phyloP scores from a whole-genome alignment of 495 filamentous ascomycete genomes.

The Xylaria intraflava region DNA sequence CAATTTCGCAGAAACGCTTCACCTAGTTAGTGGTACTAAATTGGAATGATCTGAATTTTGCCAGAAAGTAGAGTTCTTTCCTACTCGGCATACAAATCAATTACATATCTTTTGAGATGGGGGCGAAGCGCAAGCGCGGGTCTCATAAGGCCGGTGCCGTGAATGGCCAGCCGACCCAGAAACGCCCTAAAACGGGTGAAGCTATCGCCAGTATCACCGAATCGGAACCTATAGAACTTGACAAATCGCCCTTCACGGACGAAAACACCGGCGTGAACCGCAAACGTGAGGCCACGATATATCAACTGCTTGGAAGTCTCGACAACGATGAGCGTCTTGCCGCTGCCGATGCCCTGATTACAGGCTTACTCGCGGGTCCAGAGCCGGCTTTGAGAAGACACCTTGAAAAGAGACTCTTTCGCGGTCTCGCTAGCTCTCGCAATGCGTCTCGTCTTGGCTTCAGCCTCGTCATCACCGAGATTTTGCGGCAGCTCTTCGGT shows the following conservation, averaged over 20 bases:
- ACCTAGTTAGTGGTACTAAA: neutral
- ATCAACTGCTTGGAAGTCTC: constrained; percentile 47
- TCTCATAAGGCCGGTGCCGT: constrained; percentile 26
- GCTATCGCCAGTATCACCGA: constrained; percentile 21
- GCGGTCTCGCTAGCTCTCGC: constrained; percentile 80
- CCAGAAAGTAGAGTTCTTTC: neutral
- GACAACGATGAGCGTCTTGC: constrained; percentile 43
- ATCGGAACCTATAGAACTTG: constrained; percentile 25
- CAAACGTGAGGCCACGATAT: constrained; percentile 43
- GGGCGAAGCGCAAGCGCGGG: constrained; percentile 37
- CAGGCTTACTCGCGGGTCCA: constrained; percentile 35
- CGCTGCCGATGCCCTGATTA: constrained; percentile 45
- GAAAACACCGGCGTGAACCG: constrained; percentile 35
- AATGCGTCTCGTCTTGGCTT: constrained; percentile 90
- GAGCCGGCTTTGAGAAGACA: constrained; percentile 45
- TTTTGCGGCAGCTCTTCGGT: constrained; percentile 58
- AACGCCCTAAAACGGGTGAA: constrained; percentile 36
- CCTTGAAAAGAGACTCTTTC: constrained; percentile 62
- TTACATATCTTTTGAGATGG: neutral
- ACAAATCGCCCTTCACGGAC: constrained; percentile 40
- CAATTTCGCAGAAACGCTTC: neutral
- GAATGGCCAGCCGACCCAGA: constrained; percentile 32
- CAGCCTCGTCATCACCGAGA: constrained; percentile 79
- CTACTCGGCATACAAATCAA: neutral
- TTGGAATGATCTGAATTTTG: neutral